Conservation (phyloP, 2,329 filamentous ascomycete genomes). For the Aspergillus ochraceus region DNA sequence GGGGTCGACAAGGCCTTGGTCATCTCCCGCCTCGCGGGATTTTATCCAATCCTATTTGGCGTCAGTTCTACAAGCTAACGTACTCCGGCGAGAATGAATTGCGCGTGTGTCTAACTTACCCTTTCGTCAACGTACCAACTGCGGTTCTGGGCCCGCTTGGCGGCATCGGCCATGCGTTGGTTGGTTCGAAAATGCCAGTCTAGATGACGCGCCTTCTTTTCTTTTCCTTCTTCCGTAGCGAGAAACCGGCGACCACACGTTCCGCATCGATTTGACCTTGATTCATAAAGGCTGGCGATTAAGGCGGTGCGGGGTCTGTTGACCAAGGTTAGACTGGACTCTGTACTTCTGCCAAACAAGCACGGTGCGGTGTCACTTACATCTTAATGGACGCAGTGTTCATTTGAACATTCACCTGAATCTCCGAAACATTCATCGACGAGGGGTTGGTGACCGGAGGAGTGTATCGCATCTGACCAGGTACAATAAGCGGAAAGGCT, state of each 20-base stretch:
- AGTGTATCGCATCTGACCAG: constrained; percentile 38
- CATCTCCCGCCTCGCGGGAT: constrained; percentile 76
- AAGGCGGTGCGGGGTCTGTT: constrained; percentile 71
- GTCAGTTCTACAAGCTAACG: constrained; percentile 9
- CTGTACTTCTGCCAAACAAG: neutral
- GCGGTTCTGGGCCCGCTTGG: constrained; percentile 82
- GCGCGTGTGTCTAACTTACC: constrained; percentile 51
- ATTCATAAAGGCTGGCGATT: constrained; percentile 73
- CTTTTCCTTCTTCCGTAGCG: constrained; percentile 72
- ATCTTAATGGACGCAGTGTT: constrained; percentile 71
- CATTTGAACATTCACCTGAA: constrained; percentile 47
- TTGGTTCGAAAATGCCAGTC: constrained; percentile 98
- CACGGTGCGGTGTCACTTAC: constrained; percentile 48
- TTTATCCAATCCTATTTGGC: constrained; percentile 77
- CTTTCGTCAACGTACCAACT: constrained; percentile 93
- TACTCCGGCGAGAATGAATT: neutral
- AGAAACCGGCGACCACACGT: constrained; percentile 89
- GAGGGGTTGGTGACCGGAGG: constrained; percentile 37
- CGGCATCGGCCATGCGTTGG: constrained; percentile 80
- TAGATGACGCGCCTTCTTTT: constrained; percentile 86
- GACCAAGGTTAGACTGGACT: constrained; percentile 15
- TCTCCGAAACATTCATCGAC: constrained; percentile 27
- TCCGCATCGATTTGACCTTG: constrained; percentile 80
- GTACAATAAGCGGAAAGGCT: constrained; percentile 40
- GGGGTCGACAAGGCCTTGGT: constrained; percentile 47